Evolutionary conservation across 2,329 filamentous ascomycete genomes (phyloP).

Genomic region (Elsinoe necatrix): DNA sequence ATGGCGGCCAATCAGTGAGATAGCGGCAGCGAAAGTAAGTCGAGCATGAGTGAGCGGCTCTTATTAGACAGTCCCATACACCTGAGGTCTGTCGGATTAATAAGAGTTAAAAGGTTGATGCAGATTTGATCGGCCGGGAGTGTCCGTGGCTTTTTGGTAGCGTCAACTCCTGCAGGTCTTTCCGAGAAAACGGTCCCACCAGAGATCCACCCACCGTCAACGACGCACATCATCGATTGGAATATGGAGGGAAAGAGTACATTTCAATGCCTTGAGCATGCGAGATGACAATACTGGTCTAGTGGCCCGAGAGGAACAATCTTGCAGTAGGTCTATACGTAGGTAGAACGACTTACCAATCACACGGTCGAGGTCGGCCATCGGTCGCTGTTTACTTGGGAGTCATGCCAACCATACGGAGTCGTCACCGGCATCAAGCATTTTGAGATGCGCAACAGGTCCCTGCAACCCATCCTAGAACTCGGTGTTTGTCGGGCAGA

Average conservation of each 20-base stretch:
- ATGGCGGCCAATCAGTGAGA: background rate
- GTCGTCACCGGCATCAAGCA: background rate
- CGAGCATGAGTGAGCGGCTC: too few species aligned
- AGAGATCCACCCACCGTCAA: background rate
- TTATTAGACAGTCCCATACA: too few species aligned
- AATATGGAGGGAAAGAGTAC: too few species aligned
- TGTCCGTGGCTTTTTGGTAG: slow-evolving; percentile 1
- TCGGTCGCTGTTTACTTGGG: too few species aligned
- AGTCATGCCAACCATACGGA: background rate
- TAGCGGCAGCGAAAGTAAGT: too few species aligned
- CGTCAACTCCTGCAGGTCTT: background rate
- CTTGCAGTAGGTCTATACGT: too few species aligned
- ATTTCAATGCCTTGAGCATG: too few species aligned
- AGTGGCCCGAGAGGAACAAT: too few species aligned
- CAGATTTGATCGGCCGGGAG: background rate
- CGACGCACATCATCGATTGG: background rate
- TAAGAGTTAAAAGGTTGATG: background rate
- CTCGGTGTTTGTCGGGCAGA: background rate
- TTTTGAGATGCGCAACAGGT: background rate
- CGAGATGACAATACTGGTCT: too few species aligned
- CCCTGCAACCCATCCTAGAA: background rate
- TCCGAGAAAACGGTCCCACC: slow-evolving; percentile 2
- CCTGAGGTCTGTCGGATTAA: too few species aligned
- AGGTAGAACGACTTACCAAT: too few species aligned
- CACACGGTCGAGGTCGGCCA: too few species aligned